Evolutionary conservation across 176 grass and related monocot species (phyloP).

Genomic region (Dactylis glomerata): DNA sequence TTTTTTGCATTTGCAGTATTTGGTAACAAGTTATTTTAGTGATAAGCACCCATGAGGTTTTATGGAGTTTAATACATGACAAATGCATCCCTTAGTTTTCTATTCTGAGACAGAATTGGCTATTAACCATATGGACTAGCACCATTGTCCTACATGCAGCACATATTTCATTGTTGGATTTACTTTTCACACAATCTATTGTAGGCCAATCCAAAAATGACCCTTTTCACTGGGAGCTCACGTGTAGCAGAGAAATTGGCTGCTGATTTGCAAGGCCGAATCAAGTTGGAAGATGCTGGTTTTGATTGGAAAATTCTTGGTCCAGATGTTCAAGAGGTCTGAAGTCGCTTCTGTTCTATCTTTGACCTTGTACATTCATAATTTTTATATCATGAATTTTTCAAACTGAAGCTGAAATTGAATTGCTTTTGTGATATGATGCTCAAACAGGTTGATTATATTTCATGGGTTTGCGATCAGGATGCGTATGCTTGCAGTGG

Average conservation of each 20-base stretch:
- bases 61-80: neutral
- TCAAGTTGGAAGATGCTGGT: conserved; percentile 97
- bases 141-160: neutral
- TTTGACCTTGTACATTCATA: neutral
- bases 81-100: conserved; percentile 1
- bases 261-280: conserved; percentile 72
- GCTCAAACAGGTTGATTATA: conserved; percentile 75
- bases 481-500: conserved; percentile 98
- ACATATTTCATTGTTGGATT: conserved; percentile 9
- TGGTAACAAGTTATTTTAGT: no score
- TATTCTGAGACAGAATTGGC: neutral
- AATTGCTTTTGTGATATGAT: conserved; percentile 26
- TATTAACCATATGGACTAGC: neutral
- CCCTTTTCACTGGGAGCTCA: conserved; percentile 93
- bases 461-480: conserved; percentile 98
- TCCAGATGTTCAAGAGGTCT: conserved; percentile 96
- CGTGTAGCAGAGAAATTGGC: conserved; percentile 88
- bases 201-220: conserved; percentile 88
- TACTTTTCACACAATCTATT: conserved; percentile 22
- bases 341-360: neutral
- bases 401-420: conserved; percentile 24
- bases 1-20: neutral
- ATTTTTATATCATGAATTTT: neutral
- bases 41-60: neutral
- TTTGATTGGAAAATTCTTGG: conserved; percentile 99